Conservation (phyloP, 2,329 filamentous ascomycete genomes). For the Penicillium sp. region DNA sequence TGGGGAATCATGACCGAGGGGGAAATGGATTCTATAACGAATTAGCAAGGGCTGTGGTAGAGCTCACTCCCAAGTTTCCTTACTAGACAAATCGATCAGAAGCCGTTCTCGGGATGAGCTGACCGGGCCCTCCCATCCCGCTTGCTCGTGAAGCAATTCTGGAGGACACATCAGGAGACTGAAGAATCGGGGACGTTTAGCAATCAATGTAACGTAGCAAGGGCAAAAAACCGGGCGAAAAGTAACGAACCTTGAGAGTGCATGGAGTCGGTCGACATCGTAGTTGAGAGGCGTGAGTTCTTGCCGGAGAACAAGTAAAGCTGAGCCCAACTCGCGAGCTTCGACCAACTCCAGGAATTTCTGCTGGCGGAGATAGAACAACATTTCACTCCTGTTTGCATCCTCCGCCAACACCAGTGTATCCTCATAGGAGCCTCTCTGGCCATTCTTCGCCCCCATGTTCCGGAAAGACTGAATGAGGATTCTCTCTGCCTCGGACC, state of each 20-base stretch:
- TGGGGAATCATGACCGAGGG: slow-evolving; percentile 97
- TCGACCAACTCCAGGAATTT: slow-evolving; percentile 94
- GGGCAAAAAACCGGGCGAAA: not conserved
- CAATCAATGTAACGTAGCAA: too few species aligned
- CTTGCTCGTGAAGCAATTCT: slow-evolving; percentile 74
- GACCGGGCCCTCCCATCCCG: slow-evolving; percentile 80
- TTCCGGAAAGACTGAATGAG: slow-evolving; percentile 60
- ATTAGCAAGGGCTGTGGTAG: slow-evolving; percentile 27
- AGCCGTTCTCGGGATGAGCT: slow-evolving; percentile 73
- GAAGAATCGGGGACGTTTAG: not conserved
- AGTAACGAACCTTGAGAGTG: slow-evolving; percentile 66
- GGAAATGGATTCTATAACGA: slow-evolving; percentile 73
- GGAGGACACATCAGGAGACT: slow-evolving; percentile 87
- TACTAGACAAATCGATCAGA: slow-evolving; percentile 82
- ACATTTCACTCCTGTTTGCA: slow-evolving; percentile 76
- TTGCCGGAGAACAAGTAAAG: slow-evolving; percentile 78
- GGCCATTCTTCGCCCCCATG: slow-evolving; percentile 42
- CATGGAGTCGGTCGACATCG: slow-evolving; percentile 75
- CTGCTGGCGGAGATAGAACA: slow-evolving; percentile 86
- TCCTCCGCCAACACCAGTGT: slow-evolving; percentile 75
- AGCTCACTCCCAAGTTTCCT: slow-evolving; percentile 35
- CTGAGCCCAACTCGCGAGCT: slow-evolving; percentile 68
- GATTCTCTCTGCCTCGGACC: slow-evolving; percentile 81
- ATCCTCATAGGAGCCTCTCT: slow-evolving; percentile 36
- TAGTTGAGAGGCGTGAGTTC: slow-evolving; percentile 86